Conservation (phyloP, 192 early-diverging fungal genomes). For the Backusella psychrophila region DNA sequence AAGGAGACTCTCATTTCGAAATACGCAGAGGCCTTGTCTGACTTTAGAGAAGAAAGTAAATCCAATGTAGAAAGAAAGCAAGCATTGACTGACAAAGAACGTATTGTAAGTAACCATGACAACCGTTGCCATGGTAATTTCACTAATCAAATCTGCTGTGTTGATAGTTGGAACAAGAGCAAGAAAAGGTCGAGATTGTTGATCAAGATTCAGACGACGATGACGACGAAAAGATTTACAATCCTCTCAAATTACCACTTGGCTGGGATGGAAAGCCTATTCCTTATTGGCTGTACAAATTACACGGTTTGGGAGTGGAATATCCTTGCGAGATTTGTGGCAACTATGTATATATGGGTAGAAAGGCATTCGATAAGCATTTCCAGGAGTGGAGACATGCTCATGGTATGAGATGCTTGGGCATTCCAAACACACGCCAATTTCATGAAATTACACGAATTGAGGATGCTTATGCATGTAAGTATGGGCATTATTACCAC, state of each 20-base stretch:
- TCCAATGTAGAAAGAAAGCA: constrained; percentile 91
- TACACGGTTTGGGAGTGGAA: constrained; percentile 93
- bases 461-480: constrained; percentile 84
- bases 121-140: too few relatives aligned
- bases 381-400: constrained; percentile 96
- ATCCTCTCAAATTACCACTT: constrained; percentile 92
- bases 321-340: constrained; percentile 98
- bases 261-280: constrained; percentile 99
- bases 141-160: neutral
- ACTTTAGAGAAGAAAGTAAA: constrained; percentile 72
- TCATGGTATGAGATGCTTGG: constrained; percentile 89
- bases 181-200: constrained; percentile 65
- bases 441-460: constrained; percentile 92
- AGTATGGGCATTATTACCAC: constrained; percentile 27
- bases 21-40: constrained; percentile 56
- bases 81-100: constrained; percentile 85
- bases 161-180: constrained; percentile 59
- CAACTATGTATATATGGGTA: constrained; percentile 90
- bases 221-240: constrained; percentile 92
- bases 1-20: constrained; percentile 58
- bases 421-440: constrained; percentile 88
- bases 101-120: constrained; percentile 47
- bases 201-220: constrained; percentile 62
- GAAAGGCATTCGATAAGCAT: constrained; percentile 95
- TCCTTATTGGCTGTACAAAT: constrained; percentile 98